These are phyloP conservation scores for Apodospora peruviana DNA, from an alignment of 495 filamentous ascomycete genomes.

Conservation along the genomic window DNA sequence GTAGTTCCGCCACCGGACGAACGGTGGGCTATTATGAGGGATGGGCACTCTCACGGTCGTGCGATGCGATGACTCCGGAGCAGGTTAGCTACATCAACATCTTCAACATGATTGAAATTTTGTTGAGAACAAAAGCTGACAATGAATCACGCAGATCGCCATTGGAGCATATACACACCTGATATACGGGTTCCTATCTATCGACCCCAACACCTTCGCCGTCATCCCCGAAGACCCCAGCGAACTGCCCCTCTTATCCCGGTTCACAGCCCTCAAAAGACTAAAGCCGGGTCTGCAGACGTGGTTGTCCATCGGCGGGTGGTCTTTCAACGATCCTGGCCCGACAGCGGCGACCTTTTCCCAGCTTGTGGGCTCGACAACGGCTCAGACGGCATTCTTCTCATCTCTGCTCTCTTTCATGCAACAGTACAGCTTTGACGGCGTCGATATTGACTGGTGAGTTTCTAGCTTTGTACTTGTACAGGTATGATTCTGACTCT, in stretches of 20 bases:
- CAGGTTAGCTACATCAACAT: no score
- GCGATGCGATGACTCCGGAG: conserved; percentile 3
- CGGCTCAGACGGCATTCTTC: conserved; percentile 17
- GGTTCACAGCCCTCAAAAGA: conserved; percentile 25
- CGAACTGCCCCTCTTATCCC: not conserved
- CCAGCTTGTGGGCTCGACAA: conserved; percentile 12
- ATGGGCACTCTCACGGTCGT: conserved; percentile 2
- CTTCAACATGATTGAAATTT: no score
- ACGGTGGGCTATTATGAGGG: conserved; percentile 14
- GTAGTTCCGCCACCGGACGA: conserved; percentile 7
- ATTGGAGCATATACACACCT: conserved; percentile 15
- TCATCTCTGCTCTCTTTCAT: conserved; percentile 10
- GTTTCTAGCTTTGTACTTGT: not conserved
- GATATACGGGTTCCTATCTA: conserved; percentile 20
- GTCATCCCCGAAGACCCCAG: conserved; percentile 6
- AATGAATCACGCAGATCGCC: no score
- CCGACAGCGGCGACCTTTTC: conserved; percentile 15
- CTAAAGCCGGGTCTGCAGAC: conserved; percentile 22
- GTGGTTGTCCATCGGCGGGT: conserved; percentile 38
- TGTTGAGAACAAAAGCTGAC: no score
- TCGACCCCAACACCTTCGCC: conserved; percentile 11
- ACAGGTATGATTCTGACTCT: not conserved
- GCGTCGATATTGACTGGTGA: conserved; percentile 50
- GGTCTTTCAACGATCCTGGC: conserved; percentile 34
- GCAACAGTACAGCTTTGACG: conserved; percentile 20